Conservation (phyloP, 2,329 filamentous ascomycete genomes). For the Aspergillus melleus region DNA sequence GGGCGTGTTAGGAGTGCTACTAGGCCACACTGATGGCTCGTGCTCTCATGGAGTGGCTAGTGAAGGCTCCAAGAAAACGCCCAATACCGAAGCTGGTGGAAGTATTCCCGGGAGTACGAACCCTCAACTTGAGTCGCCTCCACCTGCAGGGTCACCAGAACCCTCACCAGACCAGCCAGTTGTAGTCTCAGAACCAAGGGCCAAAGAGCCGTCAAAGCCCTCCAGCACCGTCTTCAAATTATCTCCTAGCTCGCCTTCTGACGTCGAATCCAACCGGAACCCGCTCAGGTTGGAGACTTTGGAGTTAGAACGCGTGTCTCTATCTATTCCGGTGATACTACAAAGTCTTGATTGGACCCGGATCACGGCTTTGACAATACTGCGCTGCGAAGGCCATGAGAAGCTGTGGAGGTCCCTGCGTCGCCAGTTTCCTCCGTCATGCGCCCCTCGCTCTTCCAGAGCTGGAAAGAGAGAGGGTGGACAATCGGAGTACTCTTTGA, state of each 20-base stretch:
- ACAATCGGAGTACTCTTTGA: constrained; percentile 59
- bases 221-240: constrained; percentile 1
- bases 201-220: constrained; percentile 9
- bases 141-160: not conserved
- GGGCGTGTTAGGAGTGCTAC: constrained; percentile 35
- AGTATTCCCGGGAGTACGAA: not conserved
- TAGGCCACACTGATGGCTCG: constrained; percentile 10
- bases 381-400: constrained; percentile 72
- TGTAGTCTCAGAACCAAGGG: not conserved
- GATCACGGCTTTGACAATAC: constrained; percentile 69
- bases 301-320: constrained; percentile 71
- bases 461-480: constrained; percentile 6
- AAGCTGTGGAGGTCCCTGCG: constrained; percentile 72
- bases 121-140: not conserved
- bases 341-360: constrained; percentile 73
- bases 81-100: not conserved
- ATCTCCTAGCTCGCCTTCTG: constrained; percentile 5
- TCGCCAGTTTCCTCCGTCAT: constrained; percentile 56
- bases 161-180: not conserved
- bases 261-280: constrained; percentile 30
- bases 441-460: constrained; percentile 8
- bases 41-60: not conserved
- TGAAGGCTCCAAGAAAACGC: constrained; percentile 3
- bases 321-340: constrained; percentile 71
- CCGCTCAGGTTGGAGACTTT: constrained; percentile 66